A percentile compares a stretch with the other conserved stretches of the same genome.
These are phyloP conservation scores for Mycosphaerella sp. DNA, from an alignment of 2,329 filamentous ascomycete species.

Conservation along the genomic window DNA sequence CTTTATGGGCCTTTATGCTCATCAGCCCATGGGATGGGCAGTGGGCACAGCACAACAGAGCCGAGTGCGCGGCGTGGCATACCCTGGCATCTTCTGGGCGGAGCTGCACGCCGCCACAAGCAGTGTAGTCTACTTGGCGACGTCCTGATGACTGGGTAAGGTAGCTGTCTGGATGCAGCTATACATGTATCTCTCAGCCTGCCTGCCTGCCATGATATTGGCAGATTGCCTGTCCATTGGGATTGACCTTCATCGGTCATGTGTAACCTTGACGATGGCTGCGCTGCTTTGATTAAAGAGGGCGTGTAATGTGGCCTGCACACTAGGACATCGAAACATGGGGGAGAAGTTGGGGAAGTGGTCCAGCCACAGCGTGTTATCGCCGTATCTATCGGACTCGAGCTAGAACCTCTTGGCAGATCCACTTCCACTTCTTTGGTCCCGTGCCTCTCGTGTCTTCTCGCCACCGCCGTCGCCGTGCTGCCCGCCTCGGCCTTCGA, in stretches of 20 bases:
- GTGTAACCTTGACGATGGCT: background rate
- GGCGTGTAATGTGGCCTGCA: too few relatives aligned
- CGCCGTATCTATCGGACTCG: too few relatives aligned
- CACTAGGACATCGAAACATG: too few relatives aligned
- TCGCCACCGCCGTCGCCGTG: too few relatives aligned
- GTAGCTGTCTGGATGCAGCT: background rate
- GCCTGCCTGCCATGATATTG: background rate
- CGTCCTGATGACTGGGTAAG: too few relatives aligned
- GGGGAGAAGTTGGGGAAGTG: too few relatives aligned
- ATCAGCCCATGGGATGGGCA: background rate
- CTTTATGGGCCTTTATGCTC: constrained; percentile 7
- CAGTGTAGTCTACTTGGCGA: constrained; percentile 3
- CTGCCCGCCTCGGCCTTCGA: too few relatives aligned
- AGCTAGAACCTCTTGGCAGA: too few relatives aligned
- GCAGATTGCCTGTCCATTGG: background rate
- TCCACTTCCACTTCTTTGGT: too few relatives aligned
- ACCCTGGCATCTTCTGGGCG: constrained; percentile 17
- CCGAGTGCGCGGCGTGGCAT: constrained; percentile 13
- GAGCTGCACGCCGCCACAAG: constrained; percentile 12
- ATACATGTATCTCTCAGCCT: too few relatives aligned
- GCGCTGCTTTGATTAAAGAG: background rate
- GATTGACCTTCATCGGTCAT: background rate
- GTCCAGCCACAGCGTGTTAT: too few relatives aligned
- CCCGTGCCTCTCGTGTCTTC: too few relatives aligned
- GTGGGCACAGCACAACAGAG: constrained; percentile 1